Evolutionary conservation across 2,329 filamentous ascomycete genomes (phyloP).

Genomic region (Aspergillus niger): DNA sequence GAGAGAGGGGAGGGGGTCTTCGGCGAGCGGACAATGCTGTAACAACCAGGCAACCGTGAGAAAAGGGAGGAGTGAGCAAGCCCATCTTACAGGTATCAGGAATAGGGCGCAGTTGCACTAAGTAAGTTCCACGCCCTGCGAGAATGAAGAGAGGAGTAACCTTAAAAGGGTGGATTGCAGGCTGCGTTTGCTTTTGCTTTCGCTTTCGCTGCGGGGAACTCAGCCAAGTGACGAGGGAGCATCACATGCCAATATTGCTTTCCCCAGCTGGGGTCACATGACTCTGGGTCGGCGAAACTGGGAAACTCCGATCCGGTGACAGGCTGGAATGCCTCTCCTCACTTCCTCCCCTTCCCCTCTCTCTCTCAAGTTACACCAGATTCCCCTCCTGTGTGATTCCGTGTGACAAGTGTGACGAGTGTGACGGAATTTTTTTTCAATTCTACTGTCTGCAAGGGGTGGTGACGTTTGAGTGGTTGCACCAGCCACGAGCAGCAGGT

Average conservation of each 20-base stretch:
- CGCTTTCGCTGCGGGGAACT: neutral
- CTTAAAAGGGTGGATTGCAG: neutral
- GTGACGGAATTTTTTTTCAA: neutral
- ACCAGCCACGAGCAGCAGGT: conserved; percentile 4
- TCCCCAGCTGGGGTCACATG: too few relatives aligned
- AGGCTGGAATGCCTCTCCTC: neutral
- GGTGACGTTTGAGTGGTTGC: neutral
- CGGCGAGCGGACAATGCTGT: neutral
- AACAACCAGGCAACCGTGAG: neutral
- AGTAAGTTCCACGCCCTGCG: neutral
- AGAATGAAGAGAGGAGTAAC: neutral
- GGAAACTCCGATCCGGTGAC: too few relatives aligned
- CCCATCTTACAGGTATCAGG: neutral
- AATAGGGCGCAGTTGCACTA: neutral
- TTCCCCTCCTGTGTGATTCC: neutral
- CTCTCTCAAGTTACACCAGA: neutral
- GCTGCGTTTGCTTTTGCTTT: neutral
- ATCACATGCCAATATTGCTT: too few relatives aligned
- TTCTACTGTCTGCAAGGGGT: neutral
- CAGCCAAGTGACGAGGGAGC: neutral
- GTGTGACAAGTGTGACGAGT: too few relatives aligned
- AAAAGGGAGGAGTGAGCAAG: neutral
- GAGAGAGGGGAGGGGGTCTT: neutral
- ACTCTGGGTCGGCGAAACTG: too few relatives aligned
- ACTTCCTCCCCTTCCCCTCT: neutral